phyloP scores from a whole-genome alignment of 805 yeast species.

The Sugiyamaella floridensis region DNA sequence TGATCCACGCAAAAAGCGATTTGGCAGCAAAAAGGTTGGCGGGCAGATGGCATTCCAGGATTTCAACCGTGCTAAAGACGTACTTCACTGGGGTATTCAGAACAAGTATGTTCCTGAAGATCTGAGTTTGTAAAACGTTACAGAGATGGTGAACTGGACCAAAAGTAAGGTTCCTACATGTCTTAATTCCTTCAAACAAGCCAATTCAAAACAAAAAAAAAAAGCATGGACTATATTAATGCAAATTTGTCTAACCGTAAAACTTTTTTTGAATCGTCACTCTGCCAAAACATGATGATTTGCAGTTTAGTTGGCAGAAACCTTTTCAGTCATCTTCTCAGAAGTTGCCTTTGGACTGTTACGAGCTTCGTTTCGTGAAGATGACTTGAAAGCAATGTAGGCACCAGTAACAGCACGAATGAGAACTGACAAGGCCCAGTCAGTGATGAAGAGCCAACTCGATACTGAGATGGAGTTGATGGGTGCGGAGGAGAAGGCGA shows the following conservation, averaged over 20 bases:
- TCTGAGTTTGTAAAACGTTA: background rate
- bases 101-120: conserved; percentile 10
- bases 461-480: conserved; percentile 56
- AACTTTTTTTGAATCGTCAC: too few species aligned
- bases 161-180: too few species aligned
- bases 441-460: conserved; percentile 43
- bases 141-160: too few species aligned
- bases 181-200: too few species aligned
- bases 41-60: conserved; percentile 19
- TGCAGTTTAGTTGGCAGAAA: too few species aligned
- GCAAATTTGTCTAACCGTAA: too few species aligned
- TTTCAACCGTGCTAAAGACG: conserved; percentile 20
- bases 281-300: too few species aligned
- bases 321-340: too few species aligned
- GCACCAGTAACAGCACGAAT: background rate
- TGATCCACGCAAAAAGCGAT: conserved; percentile 24
- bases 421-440: conserved; percentile 20
- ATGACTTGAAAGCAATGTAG: background rate
- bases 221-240: too few species aligned
- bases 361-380: too few species aligned
- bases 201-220: too few species aligned
- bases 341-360: too few species aligned
- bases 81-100: conserved; percentile 22
- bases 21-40: conserved; percentile 12
- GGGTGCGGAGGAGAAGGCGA: conserved; percentile 61